These are phyloP conservation scores for Apodospora peruviana DNA, from an alignment of 495 filamentous ascomycete genomes.

Conservation along the genomic window DNA sequence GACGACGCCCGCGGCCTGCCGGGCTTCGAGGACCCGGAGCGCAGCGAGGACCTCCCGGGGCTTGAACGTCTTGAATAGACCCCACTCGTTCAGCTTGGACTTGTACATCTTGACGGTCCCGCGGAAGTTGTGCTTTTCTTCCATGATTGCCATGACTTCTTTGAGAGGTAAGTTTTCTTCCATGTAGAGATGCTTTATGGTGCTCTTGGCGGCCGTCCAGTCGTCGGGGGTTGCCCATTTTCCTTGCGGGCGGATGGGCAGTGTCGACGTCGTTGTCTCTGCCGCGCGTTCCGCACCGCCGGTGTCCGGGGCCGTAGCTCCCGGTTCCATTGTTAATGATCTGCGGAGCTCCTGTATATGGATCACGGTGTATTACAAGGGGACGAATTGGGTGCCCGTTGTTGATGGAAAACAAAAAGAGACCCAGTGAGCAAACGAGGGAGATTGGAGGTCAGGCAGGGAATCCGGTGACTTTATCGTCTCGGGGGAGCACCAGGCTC, in stretches of 20 bases:
- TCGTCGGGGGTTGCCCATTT: constrained; percentile 4
- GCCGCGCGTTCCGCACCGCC: too few species aligned
- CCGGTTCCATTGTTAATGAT: background rate
- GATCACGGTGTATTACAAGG: too few species aligned
- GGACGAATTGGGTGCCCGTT: too few species aligned
- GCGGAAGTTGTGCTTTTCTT: constrained; percentile 26
- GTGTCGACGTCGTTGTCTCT: too few species aligned
- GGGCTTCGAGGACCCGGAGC: constrained; percentile 9
- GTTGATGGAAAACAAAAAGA: too few species aligned
- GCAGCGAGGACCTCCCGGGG: constrained; percentile 26
- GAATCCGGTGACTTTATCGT: too few species aligned
- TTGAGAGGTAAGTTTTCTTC: constrained; percentile 29
- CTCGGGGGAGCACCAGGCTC: too few species aligned
- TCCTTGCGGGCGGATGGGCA: background rate
- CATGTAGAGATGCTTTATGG: constrained; percentile 18
- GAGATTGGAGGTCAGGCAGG: too few species aligned
- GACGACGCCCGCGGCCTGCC: constrained; percentile 2
- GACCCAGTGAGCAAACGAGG: too few species aligned
- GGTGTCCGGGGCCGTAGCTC: background rate
- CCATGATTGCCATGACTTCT: constrained; percentile 33
- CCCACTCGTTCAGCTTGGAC: constrained; percentile 30
- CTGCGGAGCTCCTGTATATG: too few species aligned
- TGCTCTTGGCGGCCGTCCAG: constrained; percentile 1
- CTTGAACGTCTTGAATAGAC: constrained; percentile 32
- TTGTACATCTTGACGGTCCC: constrained; percentile 34